Base-by-base conservation (phyloP, 495 filamentous ascomycete species). In the Penicillium malachiteum region DNA sequence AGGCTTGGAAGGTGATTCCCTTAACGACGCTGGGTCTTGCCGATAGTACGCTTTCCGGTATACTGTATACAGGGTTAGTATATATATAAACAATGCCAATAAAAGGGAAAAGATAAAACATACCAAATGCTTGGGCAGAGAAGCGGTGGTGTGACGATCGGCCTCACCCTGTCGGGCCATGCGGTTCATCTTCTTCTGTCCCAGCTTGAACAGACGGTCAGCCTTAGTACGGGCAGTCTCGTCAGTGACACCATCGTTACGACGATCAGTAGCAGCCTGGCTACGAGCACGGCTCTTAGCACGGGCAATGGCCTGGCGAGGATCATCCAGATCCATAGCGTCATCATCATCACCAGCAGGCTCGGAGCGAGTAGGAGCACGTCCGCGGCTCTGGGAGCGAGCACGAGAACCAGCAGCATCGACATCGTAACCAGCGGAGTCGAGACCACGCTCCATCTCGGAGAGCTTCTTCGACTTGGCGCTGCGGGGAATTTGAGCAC, bases 161-260 rank as follows among this genome's bases (percentile, higher is more conserved):
- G 91, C 92, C 78, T 98, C 94, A 75, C 94, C 94, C 79, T 89
- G 86, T 68, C 92, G 85, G 41, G 94, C 94, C 89, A 95, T 93
- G 56, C 93, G 81, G 78, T 98, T 97, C 92, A 95, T 97, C 86
- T 91, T 90, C 82, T 92, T 91, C 85, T 98, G 94, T 59, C 86
- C 81, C 65, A 98, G 71, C 81, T 96, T 97, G 61, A 81, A 78
- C 67, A 91, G 72, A 62, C 86, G 85, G 70, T 97, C 95, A 14
- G 89, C 92, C 79, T 91, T 92, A 21, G 75, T 82, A 56, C 91
- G 81, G 32, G 81, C 76, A 39, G 66, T 69, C 38, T 67, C 65
- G 57, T 71, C 66, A 16, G 65, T 66, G 39, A 79, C 71, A 77
- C 94, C 94, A 52, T 96, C 93, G 33, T 89, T 83, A 38, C 88